Base-by-base conservation (phyloP, 345 rosid species). In the Viola odorata region DNA sequence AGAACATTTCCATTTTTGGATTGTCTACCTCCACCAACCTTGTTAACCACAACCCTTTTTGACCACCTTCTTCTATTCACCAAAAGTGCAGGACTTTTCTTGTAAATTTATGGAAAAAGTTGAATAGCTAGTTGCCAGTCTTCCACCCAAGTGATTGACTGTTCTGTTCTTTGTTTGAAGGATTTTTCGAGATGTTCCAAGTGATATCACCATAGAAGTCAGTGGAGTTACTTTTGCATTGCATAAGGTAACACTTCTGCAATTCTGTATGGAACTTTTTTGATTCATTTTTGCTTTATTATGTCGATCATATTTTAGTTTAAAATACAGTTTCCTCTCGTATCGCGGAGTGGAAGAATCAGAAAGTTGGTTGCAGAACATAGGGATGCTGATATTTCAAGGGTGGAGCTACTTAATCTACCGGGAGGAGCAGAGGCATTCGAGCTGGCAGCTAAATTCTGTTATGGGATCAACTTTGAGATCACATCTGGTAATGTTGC, bases 101-200 rank as follows among this genome's bases (percentile, higher is more conserved):
- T 65, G 69, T 49, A 12, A 47, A 11, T 12, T 54, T 53, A 39
- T n/a, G 38, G 8, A 60, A 8, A 23, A 23, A 23, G 32, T 23
- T 23, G 32, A 23, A 23, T 23, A 23, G 32, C 2, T 47, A 50
- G 6, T 50, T 49, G 7, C 15, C 7, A 13, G 15, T 57, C n/a
- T 70, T 59, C 59, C 41, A 61, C 15, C 57, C 50, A 66, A 50
- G 40, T 38, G 50, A 11, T 47, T 47, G 58, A 16, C 55, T 47
- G 45, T 50, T 32, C 65, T 67, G 8, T 72, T 23, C 32, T 23
- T 23, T 23, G 32, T 23, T 23, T 73, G 82, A 67, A 92, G 97
- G 98, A 92, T 87, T 66, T 92, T 89, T 63, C 77, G 94, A 39
- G 98, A 92, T 56, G 95, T 92, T 42, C 96, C 96, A 39, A 89